A percentile compares a stretch with the other conserved stretches of the same genome.
phyloP scores from a whole-genome alignment of 1,284 basidiomycete species.

The Lentinula novae-zelandiae region DNA sequence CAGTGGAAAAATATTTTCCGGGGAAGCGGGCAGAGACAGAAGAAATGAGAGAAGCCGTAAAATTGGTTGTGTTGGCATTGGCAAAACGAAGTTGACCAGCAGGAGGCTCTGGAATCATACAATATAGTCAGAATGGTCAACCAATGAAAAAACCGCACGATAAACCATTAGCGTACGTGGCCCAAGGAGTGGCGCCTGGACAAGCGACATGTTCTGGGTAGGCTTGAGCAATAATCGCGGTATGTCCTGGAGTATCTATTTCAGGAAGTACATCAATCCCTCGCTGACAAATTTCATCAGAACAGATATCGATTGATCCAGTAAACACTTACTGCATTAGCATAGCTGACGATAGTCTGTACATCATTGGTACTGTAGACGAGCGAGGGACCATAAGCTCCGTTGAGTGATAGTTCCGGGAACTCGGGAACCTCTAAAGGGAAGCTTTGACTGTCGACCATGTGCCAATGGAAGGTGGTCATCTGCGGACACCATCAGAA shows the following conservation, averaged over 20 bases:
- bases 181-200: conserved; percentile 59
- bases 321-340: conserved; percentile 52
- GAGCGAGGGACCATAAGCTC: conserved; percentile 60
- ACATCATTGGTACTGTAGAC: conserved; percentile 66
- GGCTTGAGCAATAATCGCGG: conserved; percentile 58
- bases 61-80: conserved; percentile 38
- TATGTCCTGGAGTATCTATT: conserved; percentile 83
- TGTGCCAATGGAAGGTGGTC: conserved; percentile 80
- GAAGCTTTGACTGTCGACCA: conserved; percentile 75
- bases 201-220: conserved; percentile 79
- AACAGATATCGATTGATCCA: background rate
- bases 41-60: conserved; percentile 43
- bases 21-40: conserved; percentile 38
- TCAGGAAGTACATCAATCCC: conserved; percentile 81
- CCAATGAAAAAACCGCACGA: background rate
- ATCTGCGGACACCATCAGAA: conserved; percentile 34
- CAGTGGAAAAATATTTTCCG: conserved; percentile 68
- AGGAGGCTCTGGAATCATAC: conserved; percentile 57
- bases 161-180: conserved; percentile 53
- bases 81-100: conserved; percentile 79
- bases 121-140: conserved; percentile 1
- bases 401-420: conserved; percentile 57
- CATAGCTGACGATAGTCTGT: conserved; percentile 63
- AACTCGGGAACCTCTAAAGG: conserved; percentile 65
- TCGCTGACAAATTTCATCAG: conserved; percentile 36